Conservation (phyloP, 2,329 filamentous ascomycete genomes). For the Fusarium sambucinum region DNA sequence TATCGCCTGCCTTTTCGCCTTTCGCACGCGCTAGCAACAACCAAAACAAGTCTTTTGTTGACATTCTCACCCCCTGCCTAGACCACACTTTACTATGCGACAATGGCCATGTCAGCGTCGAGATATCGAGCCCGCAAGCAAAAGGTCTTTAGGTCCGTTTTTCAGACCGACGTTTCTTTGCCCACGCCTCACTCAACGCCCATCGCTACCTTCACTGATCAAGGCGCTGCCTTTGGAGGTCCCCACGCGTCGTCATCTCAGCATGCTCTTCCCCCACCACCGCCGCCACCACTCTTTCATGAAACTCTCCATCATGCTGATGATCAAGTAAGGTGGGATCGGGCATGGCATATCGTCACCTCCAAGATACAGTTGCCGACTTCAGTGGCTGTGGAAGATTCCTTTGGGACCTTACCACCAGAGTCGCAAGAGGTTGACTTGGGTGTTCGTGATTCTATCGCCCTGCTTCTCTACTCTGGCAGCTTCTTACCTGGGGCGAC, state of each 20-base stretch:
- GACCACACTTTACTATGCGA: conserved; percentile 34
- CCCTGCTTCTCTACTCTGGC: conserved; percentile 64
- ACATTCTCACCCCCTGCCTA: conserved; percentile 39
- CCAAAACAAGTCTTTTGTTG: conserved; percentile 26
- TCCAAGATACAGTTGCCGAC: conserved; percentile 67
- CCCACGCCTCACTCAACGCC: conserved; percentile 58
- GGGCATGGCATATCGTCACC: conserved; percentile 73
- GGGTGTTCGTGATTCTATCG: conserved; percentile 65
- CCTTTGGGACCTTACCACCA: conserved; percentile 62
- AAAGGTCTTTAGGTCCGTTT: conserved; percentile 67
- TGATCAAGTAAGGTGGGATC: conserved; percentile 70
- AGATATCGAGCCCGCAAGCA: conserved; percentile 62
- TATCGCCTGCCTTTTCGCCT: conserved; percentile 9
- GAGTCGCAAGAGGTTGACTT: conserved; percentile 58
- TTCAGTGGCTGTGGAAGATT: conserved; percentile 67
- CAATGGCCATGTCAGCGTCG: conserved; percentile 54
- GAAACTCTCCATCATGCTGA: conserved; percentile 47
- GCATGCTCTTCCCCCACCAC: conserved; percentile 37
- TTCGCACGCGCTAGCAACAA: conserved; percentile 38
- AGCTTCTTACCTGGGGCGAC: conserved; percentile 61
- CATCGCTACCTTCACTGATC: conserved; percentile 54
- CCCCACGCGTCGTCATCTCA: conserved; percentile 48
- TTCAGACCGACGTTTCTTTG: conserved; percentile 64
- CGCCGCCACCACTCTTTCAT: conserved; percentile 39
- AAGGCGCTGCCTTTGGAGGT: conserved; percentile 62